A percentile compares a stretch with the other conserved stretches of the same genome.
These are phyloP conservation scores for Coniochaeta sp. DNA, from an alignment of 2,329 filamentous ascomycete species.

Conservation along the genomic window DNA sequence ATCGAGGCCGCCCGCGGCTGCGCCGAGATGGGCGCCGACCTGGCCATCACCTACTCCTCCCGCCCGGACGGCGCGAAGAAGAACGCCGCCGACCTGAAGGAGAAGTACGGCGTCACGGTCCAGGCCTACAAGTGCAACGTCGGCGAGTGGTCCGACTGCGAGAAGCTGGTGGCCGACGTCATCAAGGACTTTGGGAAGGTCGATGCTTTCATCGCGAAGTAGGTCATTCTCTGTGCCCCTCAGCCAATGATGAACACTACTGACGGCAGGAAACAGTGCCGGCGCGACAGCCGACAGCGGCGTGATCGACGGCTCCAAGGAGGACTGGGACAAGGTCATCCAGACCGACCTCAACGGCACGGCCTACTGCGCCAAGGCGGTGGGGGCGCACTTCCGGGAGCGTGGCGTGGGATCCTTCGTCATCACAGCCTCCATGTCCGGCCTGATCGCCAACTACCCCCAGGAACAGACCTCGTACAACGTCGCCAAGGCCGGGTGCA, in stretches of 20 bases:
- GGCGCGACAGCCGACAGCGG: slow-evolving; percentile 63
- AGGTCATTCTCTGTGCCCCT: slow-evolving; percentile 27
- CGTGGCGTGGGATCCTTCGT: slow-evolving; percentile 59
- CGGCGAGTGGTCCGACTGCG: slow-evolving; percentile 42
- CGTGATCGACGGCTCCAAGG: slow-evolving; percentile 59
- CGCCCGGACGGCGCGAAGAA: slow-evolving; percentile 61
- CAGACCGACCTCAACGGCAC: slow-evolving; percentile 60
- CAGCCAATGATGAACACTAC: too few relatives aligned
- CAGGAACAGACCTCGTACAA: slow-evolving; percentile 64
- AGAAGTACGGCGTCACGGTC: slow-evolving; percentile 61
- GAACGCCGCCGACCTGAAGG: slow-evolving; percentile 57
- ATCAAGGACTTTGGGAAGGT: slow-evolving; percentile 67
- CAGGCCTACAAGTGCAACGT: slow-evolving; percentile 55
- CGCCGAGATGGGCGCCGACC: slow-evolving; percentile 63
- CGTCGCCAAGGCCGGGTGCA: slow-evolving; percentile 52
- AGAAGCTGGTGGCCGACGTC: slow-evolving; percentile 53
- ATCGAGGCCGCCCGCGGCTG: slow-evolving; percentile 62
- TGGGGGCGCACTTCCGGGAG: slow-evolving; percentile 57
- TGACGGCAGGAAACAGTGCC: too few relatives aligned
- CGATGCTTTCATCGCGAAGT: slow-evolving; percentile 71
- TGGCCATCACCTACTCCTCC: slow-evolving; percentile 67
- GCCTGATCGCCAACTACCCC: slow-evolving; percentile 64
- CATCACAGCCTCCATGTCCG: slow-evolving; percentile 64
- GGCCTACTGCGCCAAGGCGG: slow-evolving; percentile 62
- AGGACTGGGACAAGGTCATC: slow-evolving; percentile 60